phyloP scores from a whole-genome alignment of 2,329 filamentous ascomycete genomes.

The Madurella fahalii region DNA sequence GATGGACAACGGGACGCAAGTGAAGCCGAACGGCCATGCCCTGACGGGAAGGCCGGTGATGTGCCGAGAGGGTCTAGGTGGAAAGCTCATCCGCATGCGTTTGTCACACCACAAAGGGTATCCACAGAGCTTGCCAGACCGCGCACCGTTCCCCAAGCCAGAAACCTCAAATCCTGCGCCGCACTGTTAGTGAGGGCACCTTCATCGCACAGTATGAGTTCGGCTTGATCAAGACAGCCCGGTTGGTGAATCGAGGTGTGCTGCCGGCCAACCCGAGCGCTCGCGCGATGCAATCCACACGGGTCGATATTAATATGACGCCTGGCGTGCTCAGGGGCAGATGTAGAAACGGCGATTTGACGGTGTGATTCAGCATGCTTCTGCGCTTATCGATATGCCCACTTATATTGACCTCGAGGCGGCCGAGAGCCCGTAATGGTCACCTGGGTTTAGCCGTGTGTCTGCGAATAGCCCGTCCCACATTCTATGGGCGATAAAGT shows the following conservation, averaged over 20 bases:
- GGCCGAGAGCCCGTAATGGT: background rate
- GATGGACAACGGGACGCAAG: background rate
- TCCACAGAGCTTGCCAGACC: background rate
- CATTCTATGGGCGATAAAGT: background rate
- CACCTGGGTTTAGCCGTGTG: slow-evolving; percentile 12
- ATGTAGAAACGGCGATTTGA: slow-evolving; percentile 5
- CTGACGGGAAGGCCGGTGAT: slow-evolving; percentile 18
- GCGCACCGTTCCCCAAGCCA: slow-evolving; percentile 1
- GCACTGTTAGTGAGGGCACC: background rate
- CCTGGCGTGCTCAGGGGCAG: slow-evolving; percentile 8
- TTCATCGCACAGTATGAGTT: slow-evolving; percentile 1
- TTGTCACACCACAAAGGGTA: slow-evolving; percentile 3
- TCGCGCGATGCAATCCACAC: slow-evolving; percentile 17
- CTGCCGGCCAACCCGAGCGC: slow-evolving; percentile 10
- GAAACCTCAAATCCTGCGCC: background rate
- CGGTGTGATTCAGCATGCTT: slow-evolving; percentile 6
- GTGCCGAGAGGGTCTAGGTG: slow-evolving; percentile 5
- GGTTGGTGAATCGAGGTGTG: slow-evolving; percentile 12
- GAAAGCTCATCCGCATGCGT: background rate
- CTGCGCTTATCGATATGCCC: slow-evolving; percentile 13
- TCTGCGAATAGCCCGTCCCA: background rate
- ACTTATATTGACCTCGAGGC: slow-evolving; percentile 11
- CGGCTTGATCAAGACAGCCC: background rate
- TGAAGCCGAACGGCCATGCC: slow-evolving; percentile 15
- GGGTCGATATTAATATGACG: slow-evolving; percentile 26